Evolutionary conservation across 202 grass and related monocot species (phyloP), one percentile per base, ranked within the genome.

Genomic region (Cymbopogon flexuosus): DNA sequence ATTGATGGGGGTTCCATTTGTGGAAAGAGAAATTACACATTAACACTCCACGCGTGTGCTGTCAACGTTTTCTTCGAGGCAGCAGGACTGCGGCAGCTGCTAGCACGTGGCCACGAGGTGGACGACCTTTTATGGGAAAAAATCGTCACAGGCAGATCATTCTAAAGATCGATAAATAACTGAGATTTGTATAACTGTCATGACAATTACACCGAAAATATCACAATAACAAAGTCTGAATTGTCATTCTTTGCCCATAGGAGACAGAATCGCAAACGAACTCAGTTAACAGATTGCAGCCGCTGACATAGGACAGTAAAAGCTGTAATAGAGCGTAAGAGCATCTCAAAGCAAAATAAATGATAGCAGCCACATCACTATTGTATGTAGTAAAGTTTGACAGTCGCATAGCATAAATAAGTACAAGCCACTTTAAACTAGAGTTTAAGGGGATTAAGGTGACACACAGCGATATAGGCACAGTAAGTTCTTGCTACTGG

Each of bases 401-500:
- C 24, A 61, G 6, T 9, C 18, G 24, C 24, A 77, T 34, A 51
- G 40, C 29, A 47, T 12, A 31, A 40, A 10, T 0, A 41, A n/a
- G 36, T 47, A 39, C 43, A 81, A 6, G 6, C 27, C 23, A 10
- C 65, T 63, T 70, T 72, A 77, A 40, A 54, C 27, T 10, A 82
- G 11, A 39, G 1, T 65, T 37, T 5, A 82, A 62, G 39, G 23
- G 22, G 43, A 42, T 21, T 70, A 31, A 67, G 7, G 43, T 10
- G 19, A 66, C 33, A 4, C 33, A 4, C 33, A 76, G 49, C 3
- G 5, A 19, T 72, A 77, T 36, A 16, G 23, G 35, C 15, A 72
- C 47, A 79, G 0, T 19, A 57, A 72, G 16, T 88, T 77, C 71
- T 81, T 63, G 34, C 77, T 82, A 63, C 36, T 73, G 68, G 12